phyloP scores from a whole-genome alignment of 345 rosid genomes.

The Bruguiera gymnorhiza region DNA sequence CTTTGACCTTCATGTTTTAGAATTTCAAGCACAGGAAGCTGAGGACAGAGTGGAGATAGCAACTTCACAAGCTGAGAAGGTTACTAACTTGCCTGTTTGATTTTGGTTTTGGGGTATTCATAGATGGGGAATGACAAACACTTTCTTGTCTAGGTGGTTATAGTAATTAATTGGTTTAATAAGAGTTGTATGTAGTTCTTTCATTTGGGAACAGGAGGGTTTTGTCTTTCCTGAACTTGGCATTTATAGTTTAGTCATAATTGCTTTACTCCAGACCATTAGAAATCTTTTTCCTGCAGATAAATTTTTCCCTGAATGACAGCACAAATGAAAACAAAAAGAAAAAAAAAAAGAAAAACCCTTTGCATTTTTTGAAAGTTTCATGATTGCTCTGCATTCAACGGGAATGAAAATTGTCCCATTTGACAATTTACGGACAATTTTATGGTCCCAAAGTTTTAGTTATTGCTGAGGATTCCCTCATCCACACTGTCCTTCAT shows the following conservation, averaged over 20 bases:
- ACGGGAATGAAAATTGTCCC: neutral
- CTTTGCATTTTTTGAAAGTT: neutral
- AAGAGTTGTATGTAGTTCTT: neutral
- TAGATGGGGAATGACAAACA: neutral
- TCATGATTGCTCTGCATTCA: neutral
- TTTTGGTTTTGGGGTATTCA: neutral
- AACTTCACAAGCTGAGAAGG: slow-evolving; percentile 53
- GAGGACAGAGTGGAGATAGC: slow-evolving; percentile 39
- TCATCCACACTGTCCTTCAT: too few species aligned
- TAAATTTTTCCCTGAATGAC: neutral
- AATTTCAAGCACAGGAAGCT: slow-evolving; percentile 50
- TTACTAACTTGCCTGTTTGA: slow-evolving; percentile 5
- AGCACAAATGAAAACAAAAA: too few species aligned
- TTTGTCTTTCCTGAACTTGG: neutral
- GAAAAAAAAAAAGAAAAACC: too few species aligned
- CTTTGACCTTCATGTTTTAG: slow-evolving; percentile 65
- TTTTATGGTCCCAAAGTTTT: too few species aligned
- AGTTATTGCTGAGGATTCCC: too few species aligned
- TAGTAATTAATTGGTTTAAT: neutral
- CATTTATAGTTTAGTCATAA: neutral
- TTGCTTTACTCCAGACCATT: too few species aligned
- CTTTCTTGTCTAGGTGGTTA: neutral
- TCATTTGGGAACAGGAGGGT: neutral
- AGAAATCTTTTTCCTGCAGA: neutral
- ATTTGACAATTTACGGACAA: too few species aligned